Evolutionary conservation across 176 grass and related monocot species (phyloP), one percentile per base, ranked within the genome.

Genomic region (Elymus sibiricus): DNA sequence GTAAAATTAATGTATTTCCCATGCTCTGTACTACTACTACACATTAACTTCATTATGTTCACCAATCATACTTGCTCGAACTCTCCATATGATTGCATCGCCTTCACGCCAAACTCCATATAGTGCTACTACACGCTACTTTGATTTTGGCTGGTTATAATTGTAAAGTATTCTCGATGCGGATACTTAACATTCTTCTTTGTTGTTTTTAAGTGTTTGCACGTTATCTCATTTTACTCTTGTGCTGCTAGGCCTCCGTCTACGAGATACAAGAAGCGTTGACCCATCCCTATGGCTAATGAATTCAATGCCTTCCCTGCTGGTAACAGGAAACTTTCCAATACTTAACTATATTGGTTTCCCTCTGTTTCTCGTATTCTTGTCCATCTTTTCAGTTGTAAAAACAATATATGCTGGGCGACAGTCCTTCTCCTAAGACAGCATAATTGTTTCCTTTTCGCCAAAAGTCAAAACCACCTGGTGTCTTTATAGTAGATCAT

Each of bases 271-370:
- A 47, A 91, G 97, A 86, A 98, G 97, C 4, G 94, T 98, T 32
- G 97, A 98, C 51, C 97, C 97, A 22, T 95, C 97, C 19, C 74
- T 98, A 60, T 98, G 97, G 97, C 78, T 98, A 60, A 91, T 95
- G 90, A 98, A 98, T 82, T 98, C 94, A 70, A 96, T 94, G 90
- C 97, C 97, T 86, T 98, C 97, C 58, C 43, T 98, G 82, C 78
- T 98, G 93, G 97, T 98, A 92, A 87, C 77, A 40, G 6, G 24
- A 87, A 61, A 34, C 16, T 44, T 82, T 58, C 17, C 21, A 53
- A 31, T 34, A 74, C 24, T 77, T 39, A 65, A 31, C 11, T 34
- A 22, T 70, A 14, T 71, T 46, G 7, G 51, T 7, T 25, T 76
- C 31, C 16, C 39, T 77, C 64, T 43, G 28, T 14, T 72, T 82